phyloP scores from a whole-genome alignment of 768 basidiomycete species.

The Lactarius psammicola region DNA sequence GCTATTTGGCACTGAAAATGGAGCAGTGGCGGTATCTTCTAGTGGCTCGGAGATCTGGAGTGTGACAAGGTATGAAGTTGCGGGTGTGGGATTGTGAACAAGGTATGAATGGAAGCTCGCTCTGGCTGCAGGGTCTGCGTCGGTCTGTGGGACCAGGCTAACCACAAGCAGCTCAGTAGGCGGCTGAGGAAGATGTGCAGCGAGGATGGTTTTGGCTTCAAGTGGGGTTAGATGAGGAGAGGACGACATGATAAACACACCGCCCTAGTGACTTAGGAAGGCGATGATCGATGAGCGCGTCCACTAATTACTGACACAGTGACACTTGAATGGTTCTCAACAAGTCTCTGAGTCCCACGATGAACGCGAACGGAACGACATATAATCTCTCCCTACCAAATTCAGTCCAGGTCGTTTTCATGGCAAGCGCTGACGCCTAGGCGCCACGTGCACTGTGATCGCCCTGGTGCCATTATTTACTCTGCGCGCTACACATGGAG shows the following conservation, averaged over 20 bases:
- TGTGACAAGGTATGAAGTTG: conserved; percentile 16
- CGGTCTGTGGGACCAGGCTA: conserved; percentile 9
- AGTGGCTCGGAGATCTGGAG: conserved; percentile 16
- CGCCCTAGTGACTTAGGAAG: not conserved
- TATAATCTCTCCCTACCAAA: not conserved
- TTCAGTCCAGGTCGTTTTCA: not conserved
- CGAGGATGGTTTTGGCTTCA: conserved; percentile 11
- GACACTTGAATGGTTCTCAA: not conserved
- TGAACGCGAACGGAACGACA: not conserved
- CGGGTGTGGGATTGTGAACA: not conserved
- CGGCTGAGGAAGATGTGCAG: conserved; percentile 18
- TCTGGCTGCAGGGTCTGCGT: conserved; percentile 13
- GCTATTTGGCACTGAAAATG: conserved; percentile 30
- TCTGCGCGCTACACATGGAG: not conserved
- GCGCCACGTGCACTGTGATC: not conserved
- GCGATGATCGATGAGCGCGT: not conserved
- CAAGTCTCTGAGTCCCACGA: not conserved
- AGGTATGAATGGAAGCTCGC: conserved; percentile 14
- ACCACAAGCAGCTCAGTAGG: conserved; percentile 13
- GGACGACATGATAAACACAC: not conserved
- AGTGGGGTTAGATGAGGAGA: conserved; percentile 16
- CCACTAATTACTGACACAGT: not conserved
- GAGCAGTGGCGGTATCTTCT: not conserved
- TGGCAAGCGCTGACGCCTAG: not conserved
- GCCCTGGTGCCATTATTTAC: not conserved